Evolutionary conservation across 1,284 basidiomycete genomes (phyloP).

Genomic region (Fomitopsis pinicola): DNA sequence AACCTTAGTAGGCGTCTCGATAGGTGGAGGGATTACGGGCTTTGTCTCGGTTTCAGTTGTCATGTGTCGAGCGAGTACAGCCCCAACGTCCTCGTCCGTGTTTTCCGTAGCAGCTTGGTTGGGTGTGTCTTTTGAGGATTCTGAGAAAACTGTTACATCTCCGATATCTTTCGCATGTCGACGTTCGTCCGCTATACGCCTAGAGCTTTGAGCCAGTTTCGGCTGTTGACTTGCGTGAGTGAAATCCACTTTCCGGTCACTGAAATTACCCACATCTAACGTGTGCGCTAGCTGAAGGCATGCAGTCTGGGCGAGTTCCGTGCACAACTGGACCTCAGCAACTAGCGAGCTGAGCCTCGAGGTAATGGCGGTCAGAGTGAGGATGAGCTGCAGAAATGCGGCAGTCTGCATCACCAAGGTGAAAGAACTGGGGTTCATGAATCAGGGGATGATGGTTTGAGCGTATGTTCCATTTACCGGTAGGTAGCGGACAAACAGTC

Average conservation of each 20-base stretch:
- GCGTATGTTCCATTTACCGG: slow-evolving; percentile 32
- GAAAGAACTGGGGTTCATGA: slow-evolving; percentile 42
- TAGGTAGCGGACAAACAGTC: slow-evolving; percentile 44
- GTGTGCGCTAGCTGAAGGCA: slow-evolving; percentile 25
- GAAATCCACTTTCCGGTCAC: neutral
- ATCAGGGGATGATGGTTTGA: slow-evolving; percentile 5
- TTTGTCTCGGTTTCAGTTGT: neutral
- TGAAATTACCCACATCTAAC: slow-evolving; percentile 21
- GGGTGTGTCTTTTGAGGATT: neutral
- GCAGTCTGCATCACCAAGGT: slow-evolving; percentile 62
- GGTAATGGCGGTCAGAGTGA: slow-evolving; percentile 55
- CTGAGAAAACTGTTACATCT: too few relatives aligned
- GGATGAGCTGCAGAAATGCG: slow-evolving; percentile 62
- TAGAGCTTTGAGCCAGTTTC: neutral
- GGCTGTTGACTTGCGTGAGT: neutral
- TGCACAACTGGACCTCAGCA: slow-evolving; percentile 36
- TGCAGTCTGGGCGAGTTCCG: slow-evolving; percentile 28
- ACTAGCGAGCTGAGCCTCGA: slow-evolving; percentile 52
- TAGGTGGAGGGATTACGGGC: too few relatives aligned
- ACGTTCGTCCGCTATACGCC: neutral
- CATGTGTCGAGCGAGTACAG: neutral
- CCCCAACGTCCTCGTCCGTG: neutral
- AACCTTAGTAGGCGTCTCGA: neutral
- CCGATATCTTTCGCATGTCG: too few relatives aligned
- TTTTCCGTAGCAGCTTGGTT: neutral